A percentile compares a stretch with the other conserved stretches of the same genome.
phyloP scores from a whole-genome alignment of 768 basidiomycete species.

The Suillus luteus region DNA sequence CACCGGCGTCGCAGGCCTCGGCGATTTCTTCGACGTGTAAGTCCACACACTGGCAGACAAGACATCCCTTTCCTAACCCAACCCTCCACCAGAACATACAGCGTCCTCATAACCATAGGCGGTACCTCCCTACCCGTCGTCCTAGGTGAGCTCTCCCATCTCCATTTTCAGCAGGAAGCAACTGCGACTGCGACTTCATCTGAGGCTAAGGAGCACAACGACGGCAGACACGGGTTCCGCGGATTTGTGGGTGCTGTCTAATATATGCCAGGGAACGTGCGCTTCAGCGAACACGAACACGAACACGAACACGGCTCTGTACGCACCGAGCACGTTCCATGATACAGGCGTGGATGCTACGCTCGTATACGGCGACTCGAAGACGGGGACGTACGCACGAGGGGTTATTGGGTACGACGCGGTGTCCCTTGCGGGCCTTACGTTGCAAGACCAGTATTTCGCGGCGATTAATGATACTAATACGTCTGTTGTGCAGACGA shows the following conservation, averaged over 20 bases:
- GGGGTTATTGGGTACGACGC: constrained; percentile 65
- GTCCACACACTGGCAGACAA: constrained; percentile 21
- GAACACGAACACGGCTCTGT: constrained; percentile 44
- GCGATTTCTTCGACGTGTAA: constrained; percentile 65
- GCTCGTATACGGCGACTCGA: constrained; percentile 71
- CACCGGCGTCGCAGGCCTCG: constrained; percentile 50
- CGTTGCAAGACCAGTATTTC: constrained; percentile 54
- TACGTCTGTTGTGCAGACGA: constrained; percentile 56
- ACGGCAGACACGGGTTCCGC: constrained; percentile 72
- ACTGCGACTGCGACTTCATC: not conserved
- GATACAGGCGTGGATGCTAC: constrained; percentile 46
- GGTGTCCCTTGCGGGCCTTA: constrained; percentile 55
- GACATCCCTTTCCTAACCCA: not conserved
- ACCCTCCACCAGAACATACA: constrained; percentile 54
- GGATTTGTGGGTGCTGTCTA: constrained; percentile 73
- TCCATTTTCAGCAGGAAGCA: too few relatives aligned
- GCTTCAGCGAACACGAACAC: constrained; percentile 36
- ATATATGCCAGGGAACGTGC: constrained; percentile 49
- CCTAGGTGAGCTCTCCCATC: constrained; percentile 47
- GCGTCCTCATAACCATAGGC: constrained; percentile 59
- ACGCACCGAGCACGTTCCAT: constrained; percentile 50
- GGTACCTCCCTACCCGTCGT: constrained; percentile 54
- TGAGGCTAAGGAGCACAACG: not conserved
- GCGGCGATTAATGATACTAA: constrained; percentile 71
- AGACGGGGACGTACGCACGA: constrained; percentile 65